Evolutionary conservation across 345 rosid species (phyloP), one percentile per base, ranked within the genome.

Genomic region (Acer saccharum): DNA sequence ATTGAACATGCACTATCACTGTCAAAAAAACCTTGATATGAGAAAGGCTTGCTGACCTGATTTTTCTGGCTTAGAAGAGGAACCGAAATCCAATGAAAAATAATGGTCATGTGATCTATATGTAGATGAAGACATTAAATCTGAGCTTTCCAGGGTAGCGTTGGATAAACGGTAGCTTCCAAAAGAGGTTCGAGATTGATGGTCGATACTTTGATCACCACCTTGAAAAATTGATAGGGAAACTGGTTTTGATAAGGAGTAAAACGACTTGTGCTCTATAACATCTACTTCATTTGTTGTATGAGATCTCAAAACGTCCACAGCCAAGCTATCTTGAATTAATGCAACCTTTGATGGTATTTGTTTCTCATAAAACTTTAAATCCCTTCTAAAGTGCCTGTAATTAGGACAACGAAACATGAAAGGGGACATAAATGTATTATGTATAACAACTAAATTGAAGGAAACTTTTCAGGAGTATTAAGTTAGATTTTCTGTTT

Each of bases 351-450:
- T 87, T 80, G 87, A 83, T 4, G 90, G 90, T 81, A 89, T 83
- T 46, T 84, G 90, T 68, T 79, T 83, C 14, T 64, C 44, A 79
- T 87, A 87, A 61, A 79, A 83, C 82, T 57, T 83, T 75, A 85
- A 71, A 69, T 89, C 90, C 77, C 83, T 79, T 68, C 90, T 81
- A 2, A 89, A 66, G 73, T 89, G 86, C 89, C 94, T 89, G 88
- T 35, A 35, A 35, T 58, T 12, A 77, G 65, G n/a, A 35, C 39
- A 35, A 35, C 39, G 39, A 35, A 35, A 4, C 39, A 35, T 4
- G 39, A 35, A 35, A 35, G 39, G 39, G 39, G 39, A 35, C 39
- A 35, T 4, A 35, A 35, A 35, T 35, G 39, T 35, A 35, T 35
- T 35, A 35, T 35, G 6, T 35, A 4, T 35, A 35, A 35, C 39